These are phyloP conservation scores for Pisolithus sp. DNA, from an alignment of 768 basidiomycete species.

Conservation along the genomic window DNA sequence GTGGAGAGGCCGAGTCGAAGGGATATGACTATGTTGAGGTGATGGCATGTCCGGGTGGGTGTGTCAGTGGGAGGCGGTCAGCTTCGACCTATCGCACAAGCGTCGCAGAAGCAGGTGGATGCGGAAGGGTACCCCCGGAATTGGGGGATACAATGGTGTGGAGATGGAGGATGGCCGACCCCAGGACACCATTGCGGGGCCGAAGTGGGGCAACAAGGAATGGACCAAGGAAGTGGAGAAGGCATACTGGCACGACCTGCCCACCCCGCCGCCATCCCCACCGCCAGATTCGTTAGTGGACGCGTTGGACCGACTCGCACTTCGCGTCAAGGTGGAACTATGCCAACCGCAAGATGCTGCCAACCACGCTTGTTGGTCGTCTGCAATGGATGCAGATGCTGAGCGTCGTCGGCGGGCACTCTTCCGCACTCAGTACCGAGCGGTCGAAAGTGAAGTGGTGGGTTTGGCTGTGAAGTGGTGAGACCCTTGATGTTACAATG, in stretches of 20 bases:
- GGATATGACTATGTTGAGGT: conserved; percentile 92
- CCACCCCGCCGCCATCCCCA: conserved; percentile 43
- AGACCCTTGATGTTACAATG: conserved; percentile 1
- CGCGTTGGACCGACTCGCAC: conserved; percentile 27
- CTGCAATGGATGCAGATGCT: conserved; percentile 35
- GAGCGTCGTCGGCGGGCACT: conserved; percentile 39
- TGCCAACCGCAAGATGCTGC: conserved; percentile 27
- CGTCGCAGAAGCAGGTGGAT: conserved; percentile 32
- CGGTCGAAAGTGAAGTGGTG: conserved; percentile 79
- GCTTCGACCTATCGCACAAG: conserved; percentile 20
- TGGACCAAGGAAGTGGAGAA: conserved; percentile 80
- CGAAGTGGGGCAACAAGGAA: conserved; percentile 76
- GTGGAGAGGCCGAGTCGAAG: conserved; percentile 31
- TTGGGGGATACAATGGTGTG: conserved; percentile 54
- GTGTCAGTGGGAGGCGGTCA: conserved; percentile 98
- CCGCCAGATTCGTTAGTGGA: conserved; percentile 5
- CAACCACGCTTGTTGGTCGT: conserved; percentile 30
- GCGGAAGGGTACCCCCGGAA: conserved; percentile 63
- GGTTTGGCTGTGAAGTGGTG: conserved; percentile 75
- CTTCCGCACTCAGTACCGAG: conserved; percentile 76
- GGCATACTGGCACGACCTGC: conserved; percentile 65
- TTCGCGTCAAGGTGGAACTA: conserved; percentile 36
- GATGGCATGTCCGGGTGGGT: conserved; percentile 98
- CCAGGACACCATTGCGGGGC: conserved; percentile 28
- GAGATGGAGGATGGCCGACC: conserved; percentile 18